A percentile compares a stretch with the other conserved stretches of the same genome.
phyloP scores from a whole-genome alignment of 768 basidiomycete genomes.

The Rhodosporidiobolus odoratus region DNA sequence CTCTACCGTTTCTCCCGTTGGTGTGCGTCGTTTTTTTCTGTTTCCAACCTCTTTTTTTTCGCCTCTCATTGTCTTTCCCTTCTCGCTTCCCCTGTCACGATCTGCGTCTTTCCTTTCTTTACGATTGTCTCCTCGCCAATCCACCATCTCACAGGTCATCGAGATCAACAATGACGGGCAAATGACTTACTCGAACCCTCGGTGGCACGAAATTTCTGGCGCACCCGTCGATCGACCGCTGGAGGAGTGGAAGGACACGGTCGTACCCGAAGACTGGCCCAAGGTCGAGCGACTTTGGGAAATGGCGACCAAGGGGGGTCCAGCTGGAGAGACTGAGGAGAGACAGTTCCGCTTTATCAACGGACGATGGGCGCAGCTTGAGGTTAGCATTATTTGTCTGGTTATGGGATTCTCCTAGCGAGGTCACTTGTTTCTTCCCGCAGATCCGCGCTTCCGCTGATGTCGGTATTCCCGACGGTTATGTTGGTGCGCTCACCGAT shows the following conservation, averaged over 20 bases:
- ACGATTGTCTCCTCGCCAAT: neutral
- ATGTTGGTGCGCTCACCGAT: constrained; percentile 32
- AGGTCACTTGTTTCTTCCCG: neutral
- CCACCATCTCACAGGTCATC: neutral
- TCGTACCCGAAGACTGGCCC: constrained; percentile 11
- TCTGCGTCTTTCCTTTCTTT: neutral
- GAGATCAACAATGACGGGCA: neutral
- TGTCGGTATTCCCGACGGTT: constrained; percentile 16
- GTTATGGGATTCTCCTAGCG: neutral
- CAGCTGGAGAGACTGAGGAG: constrained; percentile 1
- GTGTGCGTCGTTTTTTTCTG: constrained; percentile 15
- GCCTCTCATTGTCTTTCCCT: too few relatives aligned
- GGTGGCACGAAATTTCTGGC: constrained; percentile 23
- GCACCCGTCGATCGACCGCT: constrained; percentile 8
- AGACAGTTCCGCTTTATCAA: constrained; percentile 26
- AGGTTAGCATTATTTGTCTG: constrained; percentile 1
- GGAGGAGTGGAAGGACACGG: constrained; percentile 15
- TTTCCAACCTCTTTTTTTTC: too few relatives aligned
- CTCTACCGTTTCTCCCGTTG: constrained; percentile 31
- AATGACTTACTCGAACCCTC: constrained; percentile 23
- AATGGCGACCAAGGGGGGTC: constrained; percentile 7
- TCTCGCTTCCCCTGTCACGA: too few relatives aligned
- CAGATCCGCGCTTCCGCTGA: constrained; percentile 25
- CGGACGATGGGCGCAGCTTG: constrained; percentile 29
- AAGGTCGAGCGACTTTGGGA: constrained; percentile 16